Conservation (phyloP, 2,329 filamentous ascomycete species). For the Cercospora sesami region DNA sequence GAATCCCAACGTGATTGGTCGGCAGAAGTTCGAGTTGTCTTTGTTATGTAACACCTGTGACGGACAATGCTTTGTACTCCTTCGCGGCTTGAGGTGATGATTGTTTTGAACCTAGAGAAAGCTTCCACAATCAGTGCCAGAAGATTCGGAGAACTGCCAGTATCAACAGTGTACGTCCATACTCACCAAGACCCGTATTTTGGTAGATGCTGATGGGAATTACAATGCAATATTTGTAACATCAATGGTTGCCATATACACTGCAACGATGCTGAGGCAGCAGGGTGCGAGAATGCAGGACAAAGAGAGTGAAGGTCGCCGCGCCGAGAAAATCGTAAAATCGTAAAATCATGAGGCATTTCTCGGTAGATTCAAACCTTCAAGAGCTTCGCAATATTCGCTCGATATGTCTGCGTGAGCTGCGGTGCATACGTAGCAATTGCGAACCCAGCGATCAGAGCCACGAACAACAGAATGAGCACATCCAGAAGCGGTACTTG, state of each 20-base stretch:
- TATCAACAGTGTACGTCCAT: background rate
- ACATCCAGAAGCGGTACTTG: conserved; percentile 20
- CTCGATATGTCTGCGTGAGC: background rate
- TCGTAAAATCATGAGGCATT: background rate
- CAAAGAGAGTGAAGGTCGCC: background rate
- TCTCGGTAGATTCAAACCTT: background rate
- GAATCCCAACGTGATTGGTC: background rate
- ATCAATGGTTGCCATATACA: background rate
- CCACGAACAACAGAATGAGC: conserved; percentile 19
- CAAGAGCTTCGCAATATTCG: background rate
- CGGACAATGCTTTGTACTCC: background rate
- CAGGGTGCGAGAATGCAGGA: background rate
- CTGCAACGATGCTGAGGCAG: background rate
- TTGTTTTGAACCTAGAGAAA: background rate
- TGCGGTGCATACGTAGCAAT: conserved; percentile 19
- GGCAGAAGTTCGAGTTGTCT: background rate
- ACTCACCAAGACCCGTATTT: background rate
- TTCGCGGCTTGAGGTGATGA: background rate
- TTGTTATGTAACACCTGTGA: background rate
- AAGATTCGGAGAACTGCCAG: background rate
- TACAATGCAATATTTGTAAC: background rate
- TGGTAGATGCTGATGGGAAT: no score
- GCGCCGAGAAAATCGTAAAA: background rate
- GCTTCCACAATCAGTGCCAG: background rate
- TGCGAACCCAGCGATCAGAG: conserved; percentile 20